These are phyloP conservation scores for Lachnellula arida DNA, from an alignment of 2,329 filamentous ascomycete genomes.

Conservation along the genomic window DNA sequence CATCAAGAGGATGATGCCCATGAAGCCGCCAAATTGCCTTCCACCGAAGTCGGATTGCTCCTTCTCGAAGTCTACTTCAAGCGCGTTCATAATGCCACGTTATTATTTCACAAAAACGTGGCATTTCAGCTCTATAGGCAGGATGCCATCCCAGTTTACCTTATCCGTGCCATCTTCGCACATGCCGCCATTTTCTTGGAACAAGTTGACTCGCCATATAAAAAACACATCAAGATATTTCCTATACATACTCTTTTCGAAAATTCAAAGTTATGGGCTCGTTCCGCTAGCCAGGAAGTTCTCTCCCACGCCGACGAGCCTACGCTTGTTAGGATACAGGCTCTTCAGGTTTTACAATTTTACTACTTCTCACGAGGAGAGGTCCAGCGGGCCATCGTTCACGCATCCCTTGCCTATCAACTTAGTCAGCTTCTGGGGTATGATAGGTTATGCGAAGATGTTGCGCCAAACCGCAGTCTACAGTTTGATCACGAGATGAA, in stretches of 20 bases:
- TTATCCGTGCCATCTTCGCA: neutral
- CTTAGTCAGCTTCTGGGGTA: neutral
- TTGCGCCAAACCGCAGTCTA: neutral
- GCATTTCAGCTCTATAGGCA: neutral
- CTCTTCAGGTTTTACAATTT: neutral
- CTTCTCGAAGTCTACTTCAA: neutral
- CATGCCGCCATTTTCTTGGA: neutral
- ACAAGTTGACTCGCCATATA: neutral
- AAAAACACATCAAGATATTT: neutral
- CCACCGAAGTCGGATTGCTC: neutral
- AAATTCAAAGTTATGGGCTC: neutral
- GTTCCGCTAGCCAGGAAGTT: neutral
- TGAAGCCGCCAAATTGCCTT: neutral
- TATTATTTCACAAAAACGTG: neutral
- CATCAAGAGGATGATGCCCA: neutral
- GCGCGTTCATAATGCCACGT: neutral
- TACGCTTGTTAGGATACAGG: neutral
- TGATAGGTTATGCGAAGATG: neutral
- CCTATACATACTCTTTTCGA: neutral
- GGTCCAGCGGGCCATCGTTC: neutral
- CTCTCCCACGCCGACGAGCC: neutral
- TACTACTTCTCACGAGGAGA: neutral
- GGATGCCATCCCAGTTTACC: neutral
- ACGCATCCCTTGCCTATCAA: neutral
- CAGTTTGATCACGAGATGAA: neutral